phyloP scores from a whole-genome alignment of 148 eudicot species.

The Vaccinium myrtillus region DNA sequence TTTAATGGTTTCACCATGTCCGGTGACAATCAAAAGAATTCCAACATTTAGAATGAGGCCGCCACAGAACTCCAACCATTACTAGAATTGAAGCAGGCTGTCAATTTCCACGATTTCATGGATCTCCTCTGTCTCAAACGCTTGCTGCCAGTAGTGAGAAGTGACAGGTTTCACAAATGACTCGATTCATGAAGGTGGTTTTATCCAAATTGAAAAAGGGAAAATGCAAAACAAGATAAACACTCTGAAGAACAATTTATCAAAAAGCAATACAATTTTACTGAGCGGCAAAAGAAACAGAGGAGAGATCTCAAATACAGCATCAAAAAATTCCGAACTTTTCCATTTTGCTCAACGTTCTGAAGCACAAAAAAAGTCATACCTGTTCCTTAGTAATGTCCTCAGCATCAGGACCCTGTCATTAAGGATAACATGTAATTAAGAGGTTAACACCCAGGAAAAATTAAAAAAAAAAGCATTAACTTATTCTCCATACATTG shows the following conservation, averaged over 20 bases:
- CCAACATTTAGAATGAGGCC: not conserved
- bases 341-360: not conserved
- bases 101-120: not conserved
- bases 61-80: not conserved
- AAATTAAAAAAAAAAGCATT: not conserved
- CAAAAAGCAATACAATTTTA: not conserved
- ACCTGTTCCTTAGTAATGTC: conserved; percentile 54
- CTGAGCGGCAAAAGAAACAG: not conserved
- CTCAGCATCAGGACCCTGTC: conserved; percentile 47
- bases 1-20: not conserved
- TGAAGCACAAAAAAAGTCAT: not conserved
- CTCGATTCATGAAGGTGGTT: not conserved
- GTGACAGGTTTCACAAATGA: not conserved
- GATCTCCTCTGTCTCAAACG: not conserved
- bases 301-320: not conserved
- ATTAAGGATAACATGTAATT: conserved; percentile 3
- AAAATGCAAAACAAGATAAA: not conserved
- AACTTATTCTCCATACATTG: not conserved
- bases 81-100: not conserved
- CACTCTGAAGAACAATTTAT: not conserved
- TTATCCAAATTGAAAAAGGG: not conserved
- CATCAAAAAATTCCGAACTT: not conserved
- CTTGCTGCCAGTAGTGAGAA: not conserved
- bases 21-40: not conserved
- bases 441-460: not conserved